Evolutionary conservation across 495 filamentous ascomycete genomes (phyloP).

Genomic region (Margaritispora aquatica): DNA sequence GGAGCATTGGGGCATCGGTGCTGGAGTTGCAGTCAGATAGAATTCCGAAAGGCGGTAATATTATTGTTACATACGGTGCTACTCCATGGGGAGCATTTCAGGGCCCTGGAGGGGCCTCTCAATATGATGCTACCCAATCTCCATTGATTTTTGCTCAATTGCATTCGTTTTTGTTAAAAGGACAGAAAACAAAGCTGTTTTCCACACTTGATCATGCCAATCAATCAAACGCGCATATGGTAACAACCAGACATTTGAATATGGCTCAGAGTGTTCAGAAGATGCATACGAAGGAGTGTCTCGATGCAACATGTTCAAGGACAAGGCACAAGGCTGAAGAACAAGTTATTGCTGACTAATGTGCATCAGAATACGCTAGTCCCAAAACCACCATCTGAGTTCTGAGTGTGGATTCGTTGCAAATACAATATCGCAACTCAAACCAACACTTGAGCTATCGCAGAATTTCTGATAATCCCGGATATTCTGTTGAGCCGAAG

Average conservation of each 20-base stretch:
- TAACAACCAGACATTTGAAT: no score
- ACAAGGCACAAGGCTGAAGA: background rate
- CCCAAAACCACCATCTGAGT: background rate
- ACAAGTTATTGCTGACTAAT: background rate
- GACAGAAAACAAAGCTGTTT: no score
- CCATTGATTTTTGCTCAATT: conserved; percentile 17
- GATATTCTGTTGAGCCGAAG: no score
- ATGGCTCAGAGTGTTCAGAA: no score
- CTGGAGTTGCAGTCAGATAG: background rate
- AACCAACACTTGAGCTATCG: background rate
- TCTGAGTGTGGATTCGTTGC: background rate
- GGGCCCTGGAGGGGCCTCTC: background rate
- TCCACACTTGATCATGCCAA: no score
- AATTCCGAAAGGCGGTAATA: background rate
- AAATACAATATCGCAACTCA: background rate
- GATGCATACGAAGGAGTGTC: no score
- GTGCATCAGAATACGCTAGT: background rate
- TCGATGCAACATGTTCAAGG: no score
- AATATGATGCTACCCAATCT: conserved; percentile 14
- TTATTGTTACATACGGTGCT: background rate
- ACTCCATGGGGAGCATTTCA: background rate
- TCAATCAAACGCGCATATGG: no score
- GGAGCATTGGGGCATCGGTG: background rate
- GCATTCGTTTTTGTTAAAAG: conserved; percentile 21
- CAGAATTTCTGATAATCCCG: no score